Evolutionary conservation across 2,329 filamentous ascomycete species (phyloP), one percentile per base, ranked within the genome.

Genomic region (Botrytis paeoniae): DNA sequence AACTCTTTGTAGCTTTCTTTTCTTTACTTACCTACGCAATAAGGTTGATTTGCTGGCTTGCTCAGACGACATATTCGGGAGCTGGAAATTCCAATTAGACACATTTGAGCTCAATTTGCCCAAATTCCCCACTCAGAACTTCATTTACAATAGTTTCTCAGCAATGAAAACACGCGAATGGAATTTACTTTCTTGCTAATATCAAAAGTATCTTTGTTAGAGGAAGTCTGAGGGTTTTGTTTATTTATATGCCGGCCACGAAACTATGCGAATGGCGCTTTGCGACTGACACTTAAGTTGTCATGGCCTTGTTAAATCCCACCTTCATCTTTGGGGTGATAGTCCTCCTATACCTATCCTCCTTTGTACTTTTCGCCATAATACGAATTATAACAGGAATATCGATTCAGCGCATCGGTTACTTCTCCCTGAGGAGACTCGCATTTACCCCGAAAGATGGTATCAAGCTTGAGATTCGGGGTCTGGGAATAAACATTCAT

Each of bases 351-450:
- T 99, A 98, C 84, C 88, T 99, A 62, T 92, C 90, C 75, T 94
- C 95, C 75, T 99, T 99, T 81, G 91, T 99, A 74, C 83, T 98
- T 74, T 97, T 99, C 82, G 96, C 96, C 79, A 88, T 98, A 78
- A 84, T 99, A 76, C 94, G 96, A 77, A 95, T 98, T 78, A 86
- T 95, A 75, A 98, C 95, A 51, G 96, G 96, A 75, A 86, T 99
- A 73, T 99, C 96, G 9, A 97, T 99, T 77, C 97, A 99, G 83
- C 91, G 96, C 78, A 89, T 99, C 78, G 96, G 96, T 75, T 97
- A 97, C 82, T 91, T 97, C 77, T 97, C 96, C 51, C 86, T 99
- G 77, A 92, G 95, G 76, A 92, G 95, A 78, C 92, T 99, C 75
- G 92, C 94, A 73, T 98, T 97, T 82, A 93, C 93, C 22, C 94